Conservation (phyloP, 2,329 filamentous ascomycete genomes). For the Davidsoniella australis region DNA sequence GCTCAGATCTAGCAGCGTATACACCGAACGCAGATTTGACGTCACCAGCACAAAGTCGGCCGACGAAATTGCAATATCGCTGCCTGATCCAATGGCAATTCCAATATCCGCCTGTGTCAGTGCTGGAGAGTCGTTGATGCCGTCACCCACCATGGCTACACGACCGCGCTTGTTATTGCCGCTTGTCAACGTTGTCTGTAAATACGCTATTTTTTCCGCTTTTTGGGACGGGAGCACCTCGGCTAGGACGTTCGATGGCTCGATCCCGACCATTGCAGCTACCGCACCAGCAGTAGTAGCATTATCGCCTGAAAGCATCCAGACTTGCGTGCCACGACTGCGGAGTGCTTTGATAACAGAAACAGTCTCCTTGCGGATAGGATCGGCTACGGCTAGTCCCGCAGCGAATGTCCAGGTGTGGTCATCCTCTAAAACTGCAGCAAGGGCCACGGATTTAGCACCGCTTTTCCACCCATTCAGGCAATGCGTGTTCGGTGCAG, state of each 20-base stretch:
- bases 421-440: constrained; percentile 20
- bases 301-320: constrained; percentile 91
- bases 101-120: constrained; percentile 66
- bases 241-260: constrained; percentile 57
- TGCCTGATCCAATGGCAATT: constrained; percentile 69
- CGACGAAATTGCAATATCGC: constrained; percentile 66
- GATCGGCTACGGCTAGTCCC: constrained; percentile 63
- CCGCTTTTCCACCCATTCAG: constrained; percentile 42
- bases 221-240: constrained; percentile 78
- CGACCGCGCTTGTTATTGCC: constrained; percentile 25
- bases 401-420: constrained; percentile 38
- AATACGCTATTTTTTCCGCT: constrained; percentile 48
- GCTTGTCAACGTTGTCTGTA: constrained; percentile 32
- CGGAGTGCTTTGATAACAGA: constrained; percentile 48
- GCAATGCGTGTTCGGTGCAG: constrained; percentile 19
- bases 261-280: constrained; percentile 58
- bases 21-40: constrained; percentile 49
- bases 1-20: constrained; percentile 58
- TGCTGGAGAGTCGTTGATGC: constrained; percentile 77
- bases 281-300: constrained; percentile 68
- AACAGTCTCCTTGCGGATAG: constrained; percentile 56
- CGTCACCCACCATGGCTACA: constrained; percentile 76
- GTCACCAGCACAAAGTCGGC: constrained; percentile 71
- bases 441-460: constrained; percentile 47
- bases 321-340: constrained; percentile 52